A percentile compares a stretch with the other conserved stretches of the same genome.
These are phyloP conservation scores for Aeminium ludgeri DNA, from an alignment of 495 filamentous ascomycete species.

Conservation along the genomic window DNA sequence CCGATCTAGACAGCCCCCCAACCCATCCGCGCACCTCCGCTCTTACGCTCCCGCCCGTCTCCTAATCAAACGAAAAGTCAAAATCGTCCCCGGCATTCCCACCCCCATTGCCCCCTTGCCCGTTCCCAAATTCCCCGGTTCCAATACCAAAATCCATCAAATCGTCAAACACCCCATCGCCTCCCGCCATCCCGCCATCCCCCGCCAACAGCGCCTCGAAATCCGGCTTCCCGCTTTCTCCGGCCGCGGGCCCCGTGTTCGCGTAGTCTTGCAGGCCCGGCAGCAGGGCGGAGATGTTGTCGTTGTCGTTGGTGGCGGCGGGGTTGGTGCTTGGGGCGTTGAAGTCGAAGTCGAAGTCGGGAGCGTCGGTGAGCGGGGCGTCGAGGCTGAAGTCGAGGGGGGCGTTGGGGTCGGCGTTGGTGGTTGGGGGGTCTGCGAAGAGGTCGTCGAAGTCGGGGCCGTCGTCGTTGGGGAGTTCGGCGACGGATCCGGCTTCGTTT, in stretches of 20 bases:
- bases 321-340: background rate
- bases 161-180: slow-evolving; percentile 9
- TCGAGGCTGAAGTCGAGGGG: background rate
- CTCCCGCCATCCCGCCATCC: background rate
- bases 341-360: slow-evolving; percentile 12
- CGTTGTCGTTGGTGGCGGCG: background rate
- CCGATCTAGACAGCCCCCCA: no score
- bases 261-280: slow-evolving; percentile 15
- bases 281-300: slow-evolving; percentile 6
- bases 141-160: slow-evolving; percentile 14
- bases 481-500: no score
- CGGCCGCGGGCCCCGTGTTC: slow-evolving; percentile 2
- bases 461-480: slow-evolving; percentile 2
- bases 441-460: slow-evolving; percentile 12
- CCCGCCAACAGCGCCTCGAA: slow-evolving; percentile 6
- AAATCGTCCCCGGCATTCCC: slow-evolving; percentile 3
- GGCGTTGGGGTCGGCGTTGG: background rate
- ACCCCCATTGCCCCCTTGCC: slow-evolving; percentile 1
- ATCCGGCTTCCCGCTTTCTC: background rate
- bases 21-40: no score
- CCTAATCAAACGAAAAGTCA: slow-evolving; percentile 11
- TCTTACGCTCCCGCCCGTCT: no score
- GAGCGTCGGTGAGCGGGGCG: background rate
- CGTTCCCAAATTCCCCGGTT: slow-evolving; percentile 5
- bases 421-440: slow-evolving; percentile 10